phyloP scores from a whole-genome alignment of 2,329 filamentous ascomycete genomes.

The Hypoxylon sp. region DNA sequence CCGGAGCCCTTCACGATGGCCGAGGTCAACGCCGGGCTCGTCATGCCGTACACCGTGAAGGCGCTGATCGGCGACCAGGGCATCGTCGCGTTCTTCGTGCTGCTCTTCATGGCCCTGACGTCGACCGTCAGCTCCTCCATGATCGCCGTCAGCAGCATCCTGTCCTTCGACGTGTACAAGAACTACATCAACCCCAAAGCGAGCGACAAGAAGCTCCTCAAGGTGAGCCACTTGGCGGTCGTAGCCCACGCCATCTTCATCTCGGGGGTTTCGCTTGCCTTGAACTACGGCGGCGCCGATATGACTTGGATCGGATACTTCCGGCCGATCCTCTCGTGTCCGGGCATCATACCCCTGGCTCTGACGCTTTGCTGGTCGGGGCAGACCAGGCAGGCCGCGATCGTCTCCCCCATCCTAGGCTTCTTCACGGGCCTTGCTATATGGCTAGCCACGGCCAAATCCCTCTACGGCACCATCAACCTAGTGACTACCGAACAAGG shows the following conservation, averaged over 20 bases:
- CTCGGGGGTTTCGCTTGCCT: constrained; percentile 59
- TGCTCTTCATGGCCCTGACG: constrained; percentile 65
- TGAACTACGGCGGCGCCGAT: constrained; percentile 62
- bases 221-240: constrained; percentile 61
- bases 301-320: constrained; percentile 59
- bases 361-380: constrained; percentile 60
- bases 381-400: constrained; percentile 58
- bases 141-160: constrained; percentile 64
- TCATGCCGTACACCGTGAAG: constrained; percentile 61
- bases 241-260: constrained; percentile 62
- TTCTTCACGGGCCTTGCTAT: constrained; percentile 58
- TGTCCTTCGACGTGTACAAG: constrained; percentile 64
- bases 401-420: constrained; percentile 56
- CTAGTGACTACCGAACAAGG: constrained; percentile 56
- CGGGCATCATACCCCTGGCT: constrained; percentile 59
- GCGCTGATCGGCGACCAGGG: constrained; percentile 59
- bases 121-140: constrained; percentile 63
- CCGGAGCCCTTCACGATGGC: constrained; percentile 55
- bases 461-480: constrained; percentile 56
- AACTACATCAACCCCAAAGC: constrained; percentile 63
- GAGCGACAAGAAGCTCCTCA: constrained; percentile 56
- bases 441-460: constrained; percentile 58
- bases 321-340: constrained; percentile 46
- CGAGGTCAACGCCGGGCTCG: constrained; percentile 59
- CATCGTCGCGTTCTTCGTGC: constrained; percentile 59